Evolutionary conservation across 768 basidiomycete species (phyloP).

Genomic region (Phallus indusiatus): DNA sequence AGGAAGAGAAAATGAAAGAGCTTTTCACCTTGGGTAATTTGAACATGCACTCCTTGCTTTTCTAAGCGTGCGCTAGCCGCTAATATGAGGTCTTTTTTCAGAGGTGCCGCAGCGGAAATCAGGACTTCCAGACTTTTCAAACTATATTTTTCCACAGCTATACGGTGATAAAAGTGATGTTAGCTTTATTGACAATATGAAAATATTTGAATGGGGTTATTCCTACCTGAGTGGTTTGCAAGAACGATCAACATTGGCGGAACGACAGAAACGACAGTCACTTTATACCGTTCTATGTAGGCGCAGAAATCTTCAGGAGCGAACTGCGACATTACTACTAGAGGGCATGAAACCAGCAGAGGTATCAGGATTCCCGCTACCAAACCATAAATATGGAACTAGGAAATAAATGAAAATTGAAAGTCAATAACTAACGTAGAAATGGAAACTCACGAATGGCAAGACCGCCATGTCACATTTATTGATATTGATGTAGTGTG

Average conservation of each 20-base stretch:
- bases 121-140: conserved; percentile 47
- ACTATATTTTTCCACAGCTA: conserved; percentile 48
- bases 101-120: conserved; percentile 72
- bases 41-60: conserved; percentile 29
- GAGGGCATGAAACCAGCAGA: conserved; percentile 36
- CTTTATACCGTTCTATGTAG: conserved; percentile 54
- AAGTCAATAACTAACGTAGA: too few species aligned
- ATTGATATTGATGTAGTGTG: conserved; percentile 30
- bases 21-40: conserved; percentile 33
- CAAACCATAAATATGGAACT: conserved; percentile 26
- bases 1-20: not conserved
- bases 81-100: conserved; percentile 52
- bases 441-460: conserved; percentile 30
- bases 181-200: too few species aligned
- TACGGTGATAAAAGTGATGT: too few species aligned
- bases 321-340: conserved; percentile 57
- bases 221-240: conserved; percentile 54
- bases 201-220: too few species aligned
- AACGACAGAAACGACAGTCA: conserved; percentile 51
- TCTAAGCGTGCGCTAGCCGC: conserved; percentile 32
- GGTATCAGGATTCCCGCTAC: conserved; percentile 54
- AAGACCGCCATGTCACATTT: conserved; percentile 50
- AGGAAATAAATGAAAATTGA: too few species aligned
- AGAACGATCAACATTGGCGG: conserved; percentile 78
- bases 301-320: conserved; percentile 60